phyloP scores from a whole-genome alignment of 768 basidiomycete species.

The Boletus tomentosulus region DNA sequence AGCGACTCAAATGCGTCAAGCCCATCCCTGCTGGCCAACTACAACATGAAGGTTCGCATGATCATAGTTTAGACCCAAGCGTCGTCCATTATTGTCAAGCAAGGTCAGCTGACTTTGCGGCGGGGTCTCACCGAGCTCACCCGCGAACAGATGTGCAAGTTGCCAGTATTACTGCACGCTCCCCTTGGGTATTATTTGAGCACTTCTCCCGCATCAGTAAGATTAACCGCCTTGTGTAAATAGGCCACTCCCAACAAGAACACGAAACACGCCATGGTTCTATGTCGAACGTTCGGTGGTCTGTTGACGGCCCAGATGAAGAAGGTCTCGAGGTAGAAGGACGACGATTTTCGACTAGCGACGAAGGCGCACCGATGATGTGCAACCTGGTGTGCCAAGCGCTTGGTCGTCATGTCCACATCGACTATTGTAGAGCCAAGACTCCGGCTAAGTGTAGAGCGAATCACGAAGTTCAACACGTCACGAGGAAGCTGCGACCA shows the following conservation, averaged over 20 bases:
- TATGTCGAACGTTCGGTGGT: conserved; percentile 55
- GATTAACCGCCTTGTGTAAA: neutral
- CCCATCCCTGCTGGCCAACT: conserved; percentile 39
- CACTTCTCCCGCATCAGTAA: neutral
- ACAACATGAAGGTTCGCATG: conserved; percentile 45
- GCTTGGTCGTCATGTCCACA: conserved; percentile 51
- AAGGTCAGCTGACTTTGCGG: conserved; percentile 28
- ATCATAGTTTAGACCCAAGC: conserved; percentile 40
- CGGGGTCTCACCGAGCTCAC: neutral
- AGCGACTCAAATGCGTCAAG: conserved; percentile 48
- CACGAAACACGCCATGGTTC: conserved; percentile 61
- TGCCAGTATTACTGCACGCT: conserved; percentile 59
- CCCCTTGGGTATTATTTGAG: conserved; percentile 38
- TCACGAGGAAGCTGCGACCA: conserved; percentile 37
- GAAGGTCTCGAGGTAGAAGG: conserved; percentile 47
- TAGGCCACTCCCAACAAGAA: conserved; percentile 53
- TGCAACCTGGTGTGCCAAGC: conserved; percentile 51
- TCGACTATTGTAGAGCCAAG: conserved; percentile 50
- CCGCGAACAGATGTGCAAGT: conserved; percentile 39
- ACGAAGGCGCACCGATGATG: conserved; percentile 60
- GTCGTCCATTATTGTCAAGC: conserved; percentile 52
- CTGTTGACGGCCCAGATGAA: conserved; percentile 49
- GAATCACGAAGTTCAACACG: conserved; percentile 44
- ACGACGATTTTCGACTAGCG: conserved; percentile 46
- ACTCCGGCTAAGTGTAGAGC: conserved; percentile 31